phyloP scores from a whole-genome alignment of 1,284 basidiomycete genomes.

The Sparassis latifolia region DNA sequence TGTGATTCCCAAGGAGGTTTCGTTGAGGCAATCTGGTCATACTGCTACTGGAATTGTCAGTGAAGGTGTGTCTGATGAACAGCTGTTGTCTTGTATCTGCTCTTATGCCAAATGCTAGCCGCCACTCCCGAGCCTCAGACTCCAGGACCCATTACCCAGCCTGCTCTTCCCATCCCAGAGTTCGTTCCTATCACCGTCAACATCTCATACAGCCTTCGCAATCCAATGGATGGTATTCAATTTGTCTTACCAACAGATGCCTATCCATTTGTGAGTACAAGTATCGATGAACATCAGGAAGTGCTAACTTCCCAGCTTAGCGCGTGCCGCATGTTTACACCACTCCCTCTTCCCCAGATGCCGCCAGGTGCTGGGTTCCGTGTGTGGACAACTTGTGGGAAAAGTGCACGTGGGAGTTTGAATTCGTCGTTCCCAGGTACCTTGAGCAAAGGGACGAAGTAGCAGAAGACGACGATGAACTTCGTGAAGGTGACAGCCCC shows the following conservation, averaged over 20 bases:
- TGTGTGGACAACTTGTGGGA: conserved; percentile 96
- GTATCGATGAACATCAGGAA: not conserved
- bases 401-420: conserved; percentile 97
- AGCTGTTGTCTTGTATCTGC: not conserved
- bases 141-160: conserved; percentile 43
- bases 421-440: conserved; percentile 89
- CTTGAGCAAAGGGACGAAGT: conserved; percentile 63
- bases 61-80: conserved; percentile 35
- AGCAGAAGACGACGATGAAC: conserved; percentile 46
- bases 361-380: conserved; percentile 95
- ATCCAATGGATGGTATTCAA: conserved; percentile 83
- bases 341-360: conserved; percentile 82
- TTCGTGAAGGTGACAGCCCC: conserved; percentile 53
- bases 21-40: conserved; percentile 54
- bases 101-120: conserved; percentile 30
- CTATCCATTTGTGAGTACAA: conserved; percentile 72
- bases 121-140: conserved; percentile 76
- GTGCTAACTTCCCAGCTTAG: conserved; percentile 34
- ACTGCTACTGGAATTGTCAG: conserved; percentile 33
- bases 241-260: conserved; percentile 77
- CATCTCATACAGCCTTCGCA: conserved; percentile 74
- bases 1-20: conserved; percentile 77
- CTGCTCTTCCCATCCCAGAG: conserved; percentile 47
- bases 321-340: conserved; percentile 92
- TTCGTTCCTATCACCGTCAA: conserved; percentile 74